Evolutionary conservation across 805 yeast species (phyloP).

Genomic region (Ogataea paraovalis): DNA sequence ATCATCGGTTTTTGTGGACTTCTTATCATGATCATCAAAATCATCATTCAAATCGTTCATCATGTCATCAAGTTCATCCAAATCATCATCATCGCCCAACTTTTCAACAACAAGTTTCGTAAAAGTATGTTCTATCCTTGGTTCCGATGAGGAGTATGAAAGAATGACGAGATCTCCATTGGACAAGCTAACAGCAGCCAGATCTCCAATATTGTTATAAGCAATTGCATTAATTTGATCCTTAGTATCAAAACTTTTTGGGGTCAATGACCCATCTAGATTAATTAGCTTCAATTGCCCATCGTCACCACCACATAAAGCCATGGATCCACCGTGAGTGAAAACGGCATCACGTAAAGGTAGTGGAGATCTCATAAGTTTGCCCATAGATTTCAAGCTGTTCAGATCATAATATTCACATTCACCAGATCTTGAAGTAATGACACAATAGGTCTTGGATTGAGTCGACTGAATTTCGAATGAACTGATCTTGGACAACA

Average conservation of each 20-base stretch:
- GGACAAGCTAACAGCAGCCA: constrained; percentile 53
- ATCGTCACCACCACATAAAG: constrained; percentile 65
- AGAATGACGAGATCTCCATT: constrained; percentile 57
- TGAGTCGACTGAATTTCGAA: constrained; percentile 24
- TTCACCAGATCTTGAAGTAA: constrained; percentile 42
- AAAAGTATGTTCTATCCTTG: constrained; percentile 46
- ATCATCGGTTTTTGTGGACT: constrained; percentile 32
- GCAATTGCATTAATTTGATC: constrained; percentile 57
- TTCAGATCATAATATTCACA: constrained; percentile 38
- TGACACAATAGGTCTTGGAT: constrained; percentile 19
- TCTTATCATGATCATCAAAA: constrained; percentile 16
- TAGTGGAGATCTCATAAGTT: constrained; percentile 39
- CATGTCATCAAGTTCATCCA: constrained; percentile 35
- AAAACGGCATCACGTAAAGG: constrained; percentile 51
- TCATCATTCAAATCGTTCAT: constrained; percentile 26
- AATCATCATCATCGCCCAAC: constrained; percentile 30
- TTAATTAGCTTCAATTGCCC: constrained; percentile 50
- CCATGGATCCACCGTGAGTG: constrained; percentile 58
- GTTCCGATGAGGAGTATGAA: constrained; percentile 51
- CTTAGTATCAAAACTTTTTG: constrained; percentile 34
- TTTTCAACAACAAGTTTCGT: constrained; percentile 37
- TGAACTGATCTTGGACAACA: constrained; percentile 43
- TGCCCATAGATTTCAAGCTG: constrained; percentile 23
- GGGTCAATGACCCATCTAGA: constrained; percentile 30
- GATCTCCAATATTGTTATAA: constrained; percentile 53